These are phyloP conservation scores for Neofusicoccum sp. DNA, from an alignment of 2,329 filamentous ascomycete species.

Conservation along the genomic window DNA sequence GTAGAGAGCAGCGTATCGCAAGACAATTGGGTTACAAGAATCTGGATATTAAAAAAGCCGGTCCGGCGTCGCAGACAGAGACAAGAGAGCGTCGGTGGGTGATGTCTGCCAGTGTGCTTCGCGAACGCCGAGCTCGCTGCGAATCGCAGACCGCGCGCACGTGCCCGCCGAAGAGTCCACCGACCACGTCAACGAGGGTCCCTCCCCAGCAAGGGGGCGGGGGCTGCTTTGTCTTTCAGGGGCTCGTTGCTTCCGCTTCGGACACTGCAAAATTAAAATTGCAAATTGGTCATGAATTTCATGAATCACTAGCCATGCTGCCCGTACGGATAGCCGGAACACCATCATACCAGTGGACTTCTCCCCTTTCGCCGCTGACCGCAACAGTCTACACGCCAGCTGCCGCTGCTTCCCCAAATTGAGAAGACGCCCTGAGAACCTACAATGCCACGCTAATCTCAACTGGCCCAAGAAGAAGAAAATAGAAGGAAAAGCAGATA, in stretches of 20 bases:
- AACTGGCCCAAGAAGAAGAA: not conserved
- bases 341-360: not conserved
- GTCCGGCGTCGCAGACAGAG: not conserved
- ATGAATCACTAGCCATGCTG: not conserved
- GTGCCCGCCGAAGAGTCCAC: not conserved
- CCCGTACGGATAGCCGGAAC: not conserved
- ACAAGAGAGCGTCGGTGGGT: not conserved
- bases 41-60: not conserved
- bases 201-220: not conserved
- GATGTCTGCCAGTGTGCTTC: not conserved
- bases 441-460: constrained; percentile 15
- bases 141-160: constrained; percentile 7
- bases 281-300: constrained; percentile 2
- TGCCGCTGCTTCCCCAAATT: not conserved
- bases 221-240: not conserved
- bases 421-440: not conserved
- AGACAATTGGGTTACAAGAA: not conserved
- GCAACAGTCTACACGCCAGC: not conserved
- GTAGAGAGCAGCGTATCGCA: not conserved
- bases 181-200: constrained; percentile 19
- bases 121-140: constrained; percentile 18
- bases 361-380: not conserved
- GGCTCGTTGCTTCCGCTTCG: not conserved
- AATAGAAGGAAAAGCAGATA: not conserved
- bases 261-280: not conserved